phyloP scores from a whole-genome alignment of 2,329 filamentous ascomycete species.

The Grosmannia penicillata region DNA sequence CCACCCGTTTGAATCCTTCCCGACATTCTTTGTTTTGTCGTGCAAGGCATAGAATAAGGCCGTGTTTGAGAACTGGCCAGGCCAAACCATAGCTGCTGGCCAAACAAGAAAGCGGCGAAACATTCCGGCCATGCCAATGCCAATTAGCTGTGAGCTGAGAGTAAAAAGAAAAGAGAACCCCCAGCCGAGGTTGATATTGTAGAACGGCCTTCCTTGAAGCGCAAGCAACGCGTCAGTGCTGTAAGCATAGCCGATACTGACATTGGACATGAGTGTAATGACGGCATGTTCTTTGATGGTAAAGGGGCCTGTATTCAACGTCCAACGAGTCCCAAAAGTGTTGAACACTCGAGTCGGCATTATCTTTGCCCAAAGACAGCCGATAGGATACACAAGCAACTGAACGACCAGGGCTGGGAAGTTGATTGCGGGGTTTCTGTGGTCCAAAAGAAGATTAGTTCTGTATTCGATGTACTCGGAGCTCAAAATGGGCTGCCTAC shows the following conservation, averaged over 20 bases:
- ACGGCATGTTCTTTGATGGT: slow-evolving; percentile 46
- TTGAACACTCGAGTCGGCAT: slow-evolving; percentile 36
- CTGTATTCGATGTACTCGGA: too few relatives aligned
- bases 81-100: slow-evolving; percentile 37
- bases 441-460: too few relatives aligned
- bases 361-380: slow-evolving; percentile 32
- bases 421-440: too few relatives aligned
- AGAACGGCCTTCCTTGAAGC: too few relatives aligned
- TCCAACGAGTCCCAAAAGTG: slow-evolving; percentile 29
- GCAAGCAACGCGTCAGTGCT: slow-evolving; percentile 25
- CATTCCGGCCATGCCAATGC: slow-evolving; percentile 38
- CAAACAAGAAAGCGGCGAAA: slow-evolving; percentile 35
- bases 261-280: slow-evolving; percentile 46
- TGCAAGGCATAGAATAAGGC: slow-evolving; percentile 33
- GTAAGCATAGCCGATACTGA: slow-evolving; percentile 31
- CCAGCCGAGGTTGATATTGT: slow-evolving; percentile 21
- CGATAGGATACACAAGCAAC: slow-evolving; percentile 28
- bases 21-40: slow-evolving; percentile 20
- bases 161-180: slow-evolving; percentile 30
- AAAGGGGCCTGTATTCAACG: slow-evolving; percentile 40
- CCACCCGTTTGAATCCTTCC: background rate
- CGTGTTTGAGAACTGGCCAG: slow-evolving; percentile 28
- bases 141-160: slow-evolving; percentile 37
- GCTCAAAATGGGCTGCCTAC: too few relatives aligned
- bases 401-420: too few relatives aligned